Conservation (phyloP, 805 yeast species). For the Metschnikowia chrysomelidarum region DNA sequence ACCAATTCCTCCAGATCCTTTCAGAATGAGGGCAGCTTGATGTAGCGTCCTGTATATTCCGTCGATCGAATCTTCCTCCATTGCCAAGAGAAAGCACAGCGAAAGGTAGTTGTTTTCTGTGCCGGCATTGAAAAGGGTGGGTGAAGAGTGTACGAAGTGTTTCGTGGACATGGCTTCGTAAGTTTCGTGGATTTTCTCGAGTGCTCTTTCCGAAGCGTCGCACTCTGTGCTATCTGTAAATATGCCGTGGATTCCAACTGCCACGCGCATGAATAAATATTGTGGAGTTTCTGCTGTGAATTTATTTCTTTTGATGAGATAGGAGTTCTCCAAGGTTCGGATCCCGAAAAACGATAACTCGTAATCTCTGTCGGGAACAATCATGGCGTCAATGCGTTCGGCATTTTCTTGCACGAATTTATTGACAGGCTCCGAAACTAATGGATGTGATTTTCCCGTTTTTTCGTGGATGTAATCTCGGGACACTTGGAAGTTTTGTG, state of each 20-base stretch:
- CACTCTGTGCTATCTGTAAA: slow-evolving; percentile 52
- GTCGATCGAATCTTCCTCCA: slow-evolving; percentile 93
- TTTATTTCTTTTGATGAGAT: slow-evolving; percentile 54
- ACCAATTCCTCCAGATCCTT: slow-evolving; percentile 96
- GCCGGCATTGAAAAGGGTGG: slow-evolving; percentile 92
- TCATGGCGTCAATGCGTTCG: slow-evolving; percentile 67
- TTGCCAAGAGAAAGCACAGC: slow-evolving; percentile 87
- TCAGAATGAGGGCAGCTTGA: slow-evolving; percentile 85
- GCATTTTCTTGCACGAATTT: slow-evolving; percentile 61
- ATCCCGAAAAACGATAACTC: slow-evolving; percentile 82
- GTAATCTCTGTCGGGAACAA: slow-evolving; percentile 76
- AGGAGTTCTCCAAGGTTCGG: slow-evolving; percentile 88
- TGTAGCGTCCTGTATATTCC: slow-evolving; percentile 91
- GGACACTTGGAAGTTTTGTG: slow-evolving; percentile 24
- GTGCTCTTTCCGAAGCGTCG: slow-evolving; percentile 1
- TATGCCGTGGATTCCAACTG: slow-evolving; percentile 82
- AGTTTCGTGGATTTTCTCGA: slow-evolving; percentile 60
- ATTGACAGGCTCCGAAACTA: slow-evolving; percentile 68
- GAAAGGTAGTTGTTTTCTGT: slow-evolving; percentile 83
- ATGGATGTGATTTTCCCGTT: slow-evolving; percentile 36
- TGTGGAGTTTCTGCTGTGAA: slow-evolving; percentile 88
- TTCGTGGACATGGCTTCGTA: slow-evolving; percentile 84
- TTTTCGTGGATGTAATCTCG: slow-evolving; percentile 12
- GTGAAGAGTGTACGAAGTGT: slow-evolving; percentile 92
- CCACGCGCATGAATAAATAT: slow-evolving; percentile 84